Percentiles rank a stretch among this genome's conserved stretches.
Evolutionary conservation across 208 protist species (phyloP).

Genomic region (Kentomonas sorsogonicus): DNA sequence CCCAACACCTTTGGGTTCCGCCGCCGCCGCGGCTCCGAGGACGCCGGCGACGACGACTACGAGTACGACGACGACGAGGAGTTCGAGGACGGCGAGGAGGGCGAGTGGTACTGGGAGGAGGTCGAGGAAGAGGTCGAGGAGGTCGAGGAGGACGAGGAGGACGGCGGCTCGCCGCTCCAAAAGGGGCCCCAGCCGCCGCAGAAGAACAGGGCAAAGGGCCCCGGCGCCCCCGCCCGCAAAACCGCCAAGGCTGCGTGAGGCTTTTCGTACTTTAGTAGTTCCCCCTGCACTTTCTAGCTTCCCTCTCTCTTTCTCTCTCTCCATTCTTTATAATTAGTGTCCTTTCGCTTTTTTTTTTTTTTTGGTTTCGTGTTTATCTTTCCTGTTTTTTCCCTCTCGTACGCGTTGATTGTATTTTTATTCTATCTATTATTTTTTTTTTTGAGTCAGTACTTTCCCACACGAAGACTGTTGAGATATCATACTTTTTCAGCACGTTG

Average conservation of each 20-base stretch:
- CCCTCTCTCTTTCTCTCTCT: conserved; percentile 1
- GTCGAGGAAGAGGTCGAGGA: conserved; percentile 29
- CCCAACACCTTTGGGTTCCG: conserved; percentile 33
- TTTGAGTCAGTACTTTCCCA: neutral
- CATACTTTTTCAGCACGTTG: too few relatives aligned
- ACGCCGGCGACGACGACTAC: conserved; percentile 14
- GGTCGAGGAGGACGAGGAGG: conserved; percentile 18
- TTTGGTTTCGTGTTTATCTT: conserved; percentile 1
- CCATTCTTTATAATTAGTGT: neutral
- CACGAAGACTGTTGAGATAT: too few relatives aligned
- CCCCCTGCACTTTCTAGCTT: too few relatives aligned
- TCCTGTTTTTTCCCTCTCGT: neutral
- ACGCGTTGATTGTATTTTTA: neutral
- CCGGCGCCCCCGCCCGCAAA: too few relatives aligned
- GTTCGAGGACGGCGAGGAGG: conserved; percentile 28
- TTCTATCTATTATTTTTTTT: conserved; percentile 7
- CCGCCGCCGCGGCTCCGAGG: neutral
- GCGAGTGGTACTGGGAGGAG: conserved; percentile 31
- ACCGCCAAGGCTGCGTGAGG: too few relatives aligned
- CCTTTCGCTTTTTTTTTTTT: conserved; percentile 3
- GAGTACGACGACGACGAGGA: conserved; percentile 15
- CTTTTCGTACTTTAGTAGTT: too few relatives aligned
- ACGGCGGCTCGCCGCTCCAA: conserved; percentile 3
- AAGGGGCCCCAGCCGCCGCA: neutral
- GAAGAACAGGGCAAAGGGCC: too few relatives aligned